phyloP scores from a whole-genome alignment of 345 rosid species.

The Crucihimalaya himalaica region DNA sequence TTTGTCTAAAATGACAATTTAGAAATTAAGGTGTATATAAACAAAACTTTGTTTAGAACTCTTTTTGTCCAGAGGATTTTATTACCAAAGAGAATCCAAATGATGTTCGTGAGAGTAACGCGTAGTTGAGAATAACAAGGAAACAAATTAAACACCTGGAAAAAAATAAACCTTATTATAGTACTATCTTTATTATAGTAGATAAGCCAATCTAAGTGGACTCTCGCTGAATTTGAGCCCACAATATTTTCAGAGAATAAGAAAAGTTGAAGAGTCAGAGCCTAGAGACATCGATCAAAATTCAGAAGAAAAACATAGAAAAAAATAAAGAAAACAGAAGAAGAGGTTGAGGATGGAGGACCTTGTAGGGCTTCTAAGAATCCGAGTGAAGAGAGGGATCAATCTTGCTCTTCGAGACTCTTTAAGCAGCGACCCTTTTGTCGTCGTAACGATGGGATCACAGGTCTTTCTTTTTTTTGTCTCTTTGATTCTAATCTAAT shows the following conservation, averaged over 20 bases:
- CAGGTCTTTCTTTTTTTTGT: slow-evolving; percentile 42
- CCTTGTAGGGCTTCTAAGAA: slow-evolving; percentile 44
- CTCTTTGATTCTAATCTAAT: slow-evolving; percentile 15
- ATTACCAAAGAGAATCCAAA: not conserved
- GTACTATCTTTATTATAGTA: not conserved
- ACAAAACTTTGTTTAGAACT: too few species aligned
- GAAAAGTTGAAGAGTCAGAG: slow-evolving; percentile 2
- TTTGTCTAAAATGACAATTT: too few species aligned
- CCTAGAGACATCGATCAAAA: slow-evolving; percentile 1
- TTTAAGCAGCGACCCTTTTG: slow-evolving; percentile 57
- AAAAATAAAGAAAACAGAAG: slow-evolving; percentile 2
- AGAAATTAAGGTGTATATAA: too few species aligned
- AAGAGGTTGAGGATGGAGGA: slow-evolving; percentile 46
- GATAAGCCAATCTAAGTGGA: slow-evolving; percentile 8
- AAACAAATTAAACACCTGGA: not conserved
- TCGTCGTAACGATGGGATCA: slow-evolving; percentile 45
- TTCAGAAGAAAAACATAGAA: not conserved
- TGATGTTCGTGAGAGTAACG: not conserved
- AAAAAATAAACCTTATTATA: not conserved
- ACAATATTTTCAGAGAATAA: not conserved
- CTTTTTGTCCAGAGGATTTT: too few species aligned
- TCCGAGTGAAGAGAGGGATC: slow-evolving; percentile 49
- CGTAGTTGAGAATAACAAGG: not conserved
- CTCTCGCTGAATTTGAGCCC: slow-evolving; percentile 30
- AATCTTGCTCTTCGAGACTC: slow-evolving; percentile 52